Conservation (phyloP, 2,329 filamentous ascomycete species). For the Aspergillus sp. region DNA sequence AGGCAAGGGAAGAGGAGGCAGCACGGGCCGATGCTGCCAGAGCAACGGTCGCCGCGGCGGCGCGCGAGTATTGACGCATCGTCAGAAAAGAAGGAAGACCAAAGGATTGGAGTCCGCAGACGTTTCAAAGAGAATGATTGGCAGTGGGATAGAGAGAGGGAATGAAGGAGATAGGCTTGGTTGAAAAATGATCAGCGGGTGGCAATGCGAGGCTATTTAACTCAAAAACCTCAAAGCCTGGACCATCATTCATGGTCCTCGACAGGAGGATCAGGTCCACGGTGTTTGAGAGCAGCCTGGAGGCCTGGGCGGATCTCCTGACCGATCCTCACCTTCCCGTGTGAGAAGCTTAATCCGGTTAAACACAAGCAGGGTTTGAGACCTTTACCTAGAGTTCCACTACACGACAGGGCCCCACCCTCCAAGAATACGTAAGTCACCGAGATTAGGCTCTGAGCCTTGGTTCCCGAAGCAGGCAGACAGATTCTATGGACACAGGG, state of each 20-base stretch:
- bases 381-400: background rate
- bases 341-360: background rate
- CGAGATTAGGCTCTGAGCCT: no score
- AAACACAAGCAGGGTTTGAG: background rate
- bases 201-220: background rate
- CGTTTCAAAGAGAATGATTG: background rate
- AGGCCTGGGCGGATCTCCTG: background rate
- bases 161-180: background rate
- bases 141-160: no score
- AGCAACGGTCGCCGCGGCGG: conserved; percentile 3
- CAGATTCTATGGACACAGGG: no score
- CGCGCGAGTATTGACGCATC: conserved; percentile 7
- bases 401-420: no score
- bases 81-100: no score
- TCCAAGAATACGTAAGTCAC: no score
- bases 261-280: no score
- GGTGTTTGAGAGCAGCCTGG: background rate
- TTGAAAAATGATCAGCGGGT: background rate
- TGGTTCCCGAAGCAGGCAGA: no score
- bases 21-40: conserved; percentile 4
- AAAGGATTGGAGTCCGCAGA: background rate
- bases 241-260: no score
- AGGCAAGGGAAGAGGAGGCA: conserved; percentile 28
- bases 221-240: no score
- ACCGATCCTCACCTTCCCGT: background rate